A percentile compares a stretch with the other conserved stretches of the same genome.
Evolutionary conservation across 2,329 filamentous ascomycete genomes (phyloP).

Genomic region (Teratosphaeria pseudoeucalypti): DNA sequence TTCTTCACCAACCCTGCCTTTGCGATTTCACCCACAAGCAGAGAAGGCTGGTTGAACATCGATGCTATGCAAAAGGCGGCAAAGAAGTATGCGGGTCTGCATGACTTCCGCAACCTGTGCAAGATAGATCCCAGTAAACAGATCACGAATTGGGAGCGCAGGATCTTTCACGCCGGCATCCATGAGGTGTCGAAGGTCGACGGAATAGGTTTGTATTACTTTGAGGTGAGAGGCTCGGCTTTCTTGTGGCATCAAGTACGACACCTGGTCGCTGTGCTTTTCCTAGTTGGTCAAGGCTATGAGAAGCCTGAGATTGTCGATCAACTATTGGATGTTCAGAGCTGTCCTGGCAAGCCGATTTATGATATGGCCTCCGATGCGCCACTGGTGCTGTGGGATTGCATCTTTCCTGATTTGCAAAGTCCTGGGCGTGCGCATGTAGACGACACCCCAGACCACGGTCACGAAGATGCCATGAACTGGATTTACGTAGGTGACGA

Average conservation of each 20-base stretch:
- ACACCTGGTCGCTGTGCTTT: conserved; percentile 86
- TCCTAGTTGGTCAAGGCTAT: conserved; percentile 79
- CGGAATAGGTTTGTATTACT: conserved; percentile 63
- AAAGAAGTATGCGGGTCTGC: conserved; percentile 64
- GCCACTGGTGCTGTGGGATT: conserved; percentile 92
- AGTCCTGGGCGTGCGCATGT: background rate
- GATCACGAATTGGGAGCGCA: conserved; percentile 69
- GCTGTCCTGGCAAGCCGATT: conserved; percentile 64
- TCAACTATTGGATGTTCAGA: conserved; percentile 61
- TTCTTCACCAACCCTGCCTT: conserved; percentile 96
- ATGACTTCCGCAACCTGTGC: conserved; percentile 97
- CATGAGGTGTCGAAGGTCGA: conserved; percentile 45
- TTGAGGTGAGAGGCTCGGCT: conserved; percentile 78
- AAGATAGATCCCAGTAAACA: conserved; percentile 87
- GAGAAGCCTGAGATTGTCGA: conserved; percentile 65
- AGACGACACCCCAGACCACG: background rate
- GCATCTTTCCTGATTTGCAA: conserved; percentile 58
- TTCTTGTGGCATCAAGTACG: conserved; percentile 98
- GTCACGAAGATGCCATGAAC: conserved; percentile 49
- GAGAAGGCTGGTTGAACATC: conserved; percentile 77
- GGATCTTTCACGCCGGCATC: conserved; percentile 72
- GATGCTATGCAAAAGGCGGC: conserved; percentile 77
- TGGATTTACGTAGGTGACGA: conserved; percentile 76
- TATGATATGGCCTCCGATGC: conserved; percentile 88
- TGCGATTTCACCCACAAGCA: conserved; percentile 46